phyloP scores from a whole-genome alignment of 345 rosid species.

The Erodium maritimum region DNA sequence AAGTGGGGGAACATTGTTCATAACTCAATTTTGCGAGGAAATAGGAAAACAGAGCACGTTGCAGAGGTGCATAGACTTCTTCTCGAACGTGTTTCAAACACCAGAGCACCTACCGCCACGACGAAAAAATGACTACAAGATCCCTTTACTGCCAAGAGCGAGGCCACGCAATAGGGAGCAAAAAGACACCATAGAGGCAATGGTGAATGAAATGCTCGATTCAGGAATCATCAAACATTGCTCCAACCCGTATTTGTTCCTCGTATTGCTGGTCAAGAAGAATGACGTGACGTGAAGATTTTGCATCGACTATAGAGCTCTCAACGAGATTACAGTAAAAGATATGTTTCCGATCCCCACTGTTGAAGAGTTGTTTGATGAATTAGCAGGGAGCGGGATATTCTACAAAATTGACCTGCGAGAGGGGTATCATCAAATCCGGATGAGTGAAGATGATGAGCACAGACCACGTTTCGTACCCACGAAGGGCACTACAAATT shows the following conservation, averaged over 20 bases:
- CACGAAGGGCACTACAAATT: no score
- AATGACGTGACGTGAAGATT: not conserved
- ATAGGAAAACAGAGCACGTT: no score
- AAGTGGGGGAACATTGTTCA: no score
- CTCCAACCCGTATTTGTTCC: not conserved
- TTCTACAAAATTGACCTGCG: not conserved
- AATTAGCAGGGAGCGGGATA: not conserved
- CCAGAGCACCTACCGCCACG: no score
- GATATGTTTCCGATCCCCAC: not conserved
- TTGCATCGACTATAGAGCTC: not conserved
- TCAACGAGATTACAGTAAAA: not conserved
- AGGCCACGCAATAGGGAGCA: no score
- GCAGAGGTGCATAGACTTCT: no score
- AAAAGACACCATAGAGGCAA: no score
- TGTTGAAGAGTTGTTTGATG: not conserved
- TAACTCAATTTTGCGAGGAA: no score
- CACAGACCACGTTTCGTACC: no score
- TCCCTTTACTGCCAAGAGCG: no score
- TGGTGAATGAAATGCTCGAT: not conserved
- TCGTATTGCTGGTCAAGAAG: not conserved
- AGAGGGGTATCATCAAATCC: not conserved
- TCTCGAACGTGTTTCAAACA: no score
- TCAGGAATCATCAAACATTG: slow-evolving; percentile 4
- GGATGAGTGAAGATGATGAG: slow-evolving; percentile 1
- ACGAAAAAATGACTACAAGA: no score